Evolutionary conservation across 2,329 filamentous ascomycete genomes (phyloP), one percentile per base, ranked within the genome.

Genomic region (Xylaria polymorpha): DNA sequence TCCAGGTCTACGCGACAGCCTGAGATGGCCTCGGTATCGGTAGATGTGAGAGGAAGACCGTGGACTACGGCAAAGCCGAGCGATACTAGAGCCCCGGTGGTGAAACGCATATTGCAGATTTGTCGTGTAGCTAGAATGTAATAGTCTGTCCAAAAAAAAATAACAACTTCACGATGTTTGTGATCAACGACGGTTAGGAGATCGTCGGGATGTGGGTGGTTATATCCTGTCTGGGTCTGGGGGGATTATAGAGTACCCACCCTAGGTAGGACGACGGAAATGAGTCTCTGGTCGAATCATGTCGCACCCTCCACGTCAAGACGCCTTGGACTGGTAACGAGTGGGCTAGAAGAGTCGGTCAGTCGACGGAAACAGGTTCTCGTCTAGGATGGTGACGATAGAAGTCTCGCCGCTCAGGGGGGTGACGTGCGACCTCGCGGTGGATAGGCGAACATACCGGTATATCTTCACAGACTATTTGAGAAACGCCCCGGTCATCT

Each of bases 41-140:
- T 14, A 4, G 57, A 7, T 2, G 57, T 4, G 12, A 61, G 44
- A 20, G 68, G 65, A 22, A 62, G 57, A 22, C 44, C 65, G 32
- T 60, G 12, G 25, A 68, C 68, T 41, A 50, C 61, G n/a, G 62
- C 61, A 14, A 71, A 55, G 48, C 69, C 66, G 41, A 71, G 55
- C 4, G 66, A 64, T 4, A 56, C 10, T 4, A 68, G 39, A 44
- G 50, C 20, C 15, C 18, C 59, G 25, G 60, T 29, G 15, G 43
- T 56, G 62, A 66, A 71, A 44, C 39, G 69, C 69, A 71, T 71
- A 10, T 64, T 58, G 39, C 48, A 37, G 43, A 41, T 7, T 14
- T 50, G 35, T 29, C 14, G 41, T 32, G 37, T 18, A 12, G 4
- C 8, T 10, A 9, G 39, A 37, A 37, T 46, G 14, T n/a, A 43